Evolutionary conservation across 768 basidiomycete genomes (phyloP), one percentile per base, ranked within the genome.

Genomic region (Tulasnella sp.): DNA sequence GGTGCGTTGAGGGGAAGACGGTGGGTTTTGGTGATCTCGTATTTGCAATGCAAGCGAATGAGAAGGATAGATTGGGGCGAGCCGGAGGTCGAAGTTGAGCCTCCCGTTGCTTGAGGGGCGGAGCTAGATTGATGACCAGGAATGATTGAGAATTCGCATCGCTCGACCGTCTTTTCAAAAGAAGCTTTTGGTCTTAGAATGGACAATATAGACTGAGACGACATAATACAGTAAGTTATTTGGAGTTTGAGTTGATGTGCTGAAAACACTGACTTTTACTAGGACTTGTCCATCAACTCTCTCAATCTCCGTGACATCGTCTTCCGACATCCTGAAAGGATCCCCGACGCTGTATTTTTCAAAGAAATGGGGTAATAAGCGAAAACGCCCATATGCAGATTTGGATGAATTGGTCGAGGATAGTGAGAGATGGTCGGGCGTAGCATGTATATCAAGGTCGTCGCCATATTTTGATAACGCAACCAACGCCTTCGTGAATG

Each of bases 391-490:
- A 60, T 83, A 89, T 9, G 87, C 86, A 33, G 87, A 83, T 60
- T 80, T 75, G 4, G 86, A 79, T 3, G 81, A 78, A 64, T 89
- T 90, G 20, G 82, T 85, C 2, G 79, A 69, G 46, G 82, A 84
- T 24, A 90, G 63, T 5, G 78, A 71, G 28, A 90, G 61, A 29
- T 67, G 65, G 31, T 81, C 78, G 0, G 70, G 61, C 7, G 76
- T 74, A 6, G 81, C 84, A 53, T 78, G 72, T 35, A 90, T 71
- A 32, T 74, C 71, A 37, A 90, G 66, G 55, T 90, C 84, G 53
- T 90, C 87, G 44, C 87, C 83, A 61, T 86, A 89, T 66, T 74
- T 78, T 32, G 85, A 79, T 37, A 89, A 68, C 64, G 88, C 90
- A 4, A 74, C 69, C 42, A 90, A 67, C 10, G 82, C 80, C 62